phyloP scores from a whole-genome alignment of 2,329 filamentous ascomycete species.

The Colletotrichum trifolii region DNA sequence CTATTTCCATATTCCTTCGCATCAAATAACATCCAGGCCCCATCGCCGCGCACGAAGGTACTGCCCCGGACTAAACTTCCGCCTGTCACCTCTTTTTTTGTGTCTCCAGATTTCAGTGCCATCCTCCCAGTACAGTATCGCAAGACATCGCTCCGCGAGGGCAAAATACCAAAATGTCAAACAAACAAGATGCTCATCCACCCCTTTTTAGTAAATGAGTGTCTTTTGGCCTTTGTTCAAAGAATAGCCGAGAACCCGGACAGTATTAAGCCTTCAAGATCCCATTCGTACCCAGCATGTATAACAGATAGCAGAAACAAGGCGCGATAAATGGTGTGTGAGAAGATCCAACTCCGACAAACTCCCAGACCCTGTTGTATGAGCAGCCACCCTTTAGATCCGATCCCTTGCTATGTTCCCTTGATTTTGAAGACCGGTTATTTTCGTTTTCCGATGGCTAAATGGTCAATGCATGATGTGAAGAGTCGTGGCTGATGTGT shows the following conservation, averaged over 20 bases:
- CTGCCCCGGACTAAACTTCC: too few relatives aligned
- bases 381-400: slow-evolving; percentile 32
- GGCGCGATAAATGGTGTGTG: neutral
- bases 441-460: slow-evolving; percentile 33
- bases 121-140: too few relatives aligned
- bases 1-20: slow-evolving; percentile 14
- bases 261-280: slow-evolving; percentile 24
- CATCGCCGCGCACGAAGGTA: too few relatives aligned
- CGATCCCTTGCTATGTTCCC: slow-evolving; percentile 25
- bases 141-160: too few relatives aligned
- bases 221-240: too few relatives aligned
- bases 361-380: slow-evolving; percentile 33
- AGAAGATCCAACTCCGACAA: slow-evolving; percentile 19
- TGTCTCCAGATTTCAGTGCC: too few relatives aligned
- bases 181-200: too few relatives aligned
- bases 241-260: too few relatives aligned
- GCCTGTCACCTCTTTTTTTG: too few relatives aligned
- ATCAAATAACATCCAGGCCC: too few relatives aligned
- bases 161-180: too few relatives aligned
- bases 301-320: neutral
- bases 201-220: too few relatives aligned
- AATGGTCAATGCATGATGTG: slow-evolving; percentile 33
- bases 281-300: slow-evolving; percentile 1
- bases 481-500: slow-evolving; percentile 31
- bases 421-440: slow-evolving; percentile 35